Percentiles rank a stretch among this genome's conserved stretches.
phyloP scores from a whole-genome alignment of 805 yeast species.

The Ascoidea asiatica region DNA sequence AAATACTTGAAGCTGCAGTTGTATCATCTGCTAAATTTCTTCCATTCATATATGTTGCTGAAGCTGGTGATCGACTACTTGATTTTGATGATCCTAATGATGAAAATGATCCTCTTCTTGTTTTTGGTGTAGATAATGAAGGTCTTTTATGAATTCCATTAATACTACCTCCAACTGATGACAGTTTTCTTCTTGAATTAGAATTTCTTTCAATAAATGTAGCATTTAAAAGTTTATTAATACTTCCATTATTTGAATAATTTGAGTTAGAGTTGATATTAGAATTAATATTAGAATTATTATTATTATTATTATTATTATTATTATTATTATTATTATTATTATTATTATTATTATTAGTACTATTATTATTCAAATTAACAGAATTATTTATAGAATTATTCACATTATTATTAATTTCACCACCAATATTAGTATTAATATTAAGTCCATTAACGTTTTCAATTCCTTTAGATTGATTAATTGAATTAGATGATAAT shows the following conservation, averaged over 20 bases:
- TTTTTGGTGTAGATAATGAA: background rate
- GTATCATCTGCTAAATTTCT: background rate
- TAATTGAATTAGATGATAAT: no score
- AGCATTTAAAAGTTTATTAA: background rate
- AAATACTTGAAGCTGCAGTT: conserved; percentile 4
- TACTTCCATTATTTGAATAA: background rate
- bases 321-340: no score
- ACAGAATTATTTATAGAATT: no score
- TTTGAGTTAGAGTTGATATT: no score
- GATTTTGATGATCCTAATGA: background rate
- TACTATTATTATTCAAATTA: no score
- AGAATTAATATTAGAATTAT: background rate
- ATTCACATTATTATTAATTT: background rate
- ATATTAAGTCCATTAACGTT: no score
- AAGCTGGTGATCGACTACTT: background rate
- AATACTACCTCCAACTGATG: background rate
- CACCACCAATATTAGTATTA: no score
- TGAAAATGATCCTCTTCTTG: background rate
- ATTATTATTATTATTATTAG: background rate
- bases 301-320: no score
- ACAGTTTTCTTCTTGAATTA: background rate
- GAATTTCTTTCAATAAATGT: background rate
- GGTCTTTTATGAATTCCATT: background rate
- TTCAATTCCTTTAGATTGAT: no score
- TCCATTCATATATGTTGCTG: conserved; percentile 1